A percentile compares a stretch with the other conserved stretches of the same genome.
Conservation (phyloP, 495 filamentous ascomycete genomes). For the Penicillium parvum region DNA sequence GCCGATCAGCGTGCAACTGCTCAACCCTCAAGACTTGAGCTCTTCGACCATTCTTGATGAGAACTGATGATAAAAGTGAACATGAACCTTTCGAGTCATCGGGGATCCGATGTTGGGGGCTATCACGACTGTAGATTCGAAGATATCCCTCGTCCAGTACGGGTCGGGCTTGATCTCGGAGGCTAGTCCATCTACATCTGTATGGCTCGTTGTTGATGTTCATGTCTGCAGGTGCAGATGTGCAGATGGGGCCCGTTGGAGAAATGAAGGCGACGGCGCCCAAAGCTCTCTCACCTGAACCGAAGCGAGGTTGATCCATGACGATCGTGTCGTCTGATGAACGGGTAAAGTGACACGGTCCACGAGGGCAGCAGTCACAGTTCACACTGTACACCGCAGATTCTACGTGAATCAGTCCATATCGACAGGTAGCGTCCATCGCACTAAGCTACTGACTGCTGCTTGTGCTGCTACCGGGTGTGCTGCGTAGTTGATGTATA, state of each 20-base stretch:
- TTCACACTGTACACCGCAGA: too few relatives aligned
- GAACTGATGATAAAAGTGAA: background rate
- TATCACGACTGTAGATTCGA: too few relatives aligned
- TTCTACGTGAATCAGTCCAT: too few relatives aligned
- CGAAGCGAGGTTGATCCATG: constrained; percentile 20
- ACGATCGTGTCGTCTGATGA: constrained; percentile 16
- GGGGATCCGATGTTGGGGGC: too few relatives aligned
- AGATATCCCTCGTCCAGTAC: constrained; percentile 8
- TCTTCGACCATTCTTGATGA: background rate
- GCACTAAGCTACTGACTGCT: too few relatives aligned
- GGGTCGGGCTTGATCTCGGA: too few relatives aligned
- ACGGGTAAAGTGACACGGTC: too few relatives aligned
- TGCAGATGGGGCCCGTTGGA: background rate
- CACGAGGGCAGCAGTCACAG: too few relatives aligned
- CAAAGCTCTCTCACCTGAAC: constrained; percentile 2
- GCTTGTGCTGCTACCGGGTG: too few relatives aligned
- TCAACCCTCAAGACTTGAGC: background rate
- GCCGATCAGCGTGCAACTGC: constrained; percentile 18
- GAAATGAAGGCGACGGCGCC: constrained; percentile 14
- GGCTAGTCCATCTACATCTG: too few relatives aligned
- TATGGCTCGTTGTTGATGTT: constrained; percentile 2
- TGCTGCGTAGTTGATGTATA: background rate
- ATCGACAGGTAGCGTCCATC: too few relatives aligned
- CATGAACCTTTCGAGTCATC: too few relatives aligned
- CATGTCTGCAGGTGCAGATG: constrained; percentile 1